phyloP scores from a whole-genome alignment of 1,139 yeast species.

The Taiozyma onychis region DNA sequence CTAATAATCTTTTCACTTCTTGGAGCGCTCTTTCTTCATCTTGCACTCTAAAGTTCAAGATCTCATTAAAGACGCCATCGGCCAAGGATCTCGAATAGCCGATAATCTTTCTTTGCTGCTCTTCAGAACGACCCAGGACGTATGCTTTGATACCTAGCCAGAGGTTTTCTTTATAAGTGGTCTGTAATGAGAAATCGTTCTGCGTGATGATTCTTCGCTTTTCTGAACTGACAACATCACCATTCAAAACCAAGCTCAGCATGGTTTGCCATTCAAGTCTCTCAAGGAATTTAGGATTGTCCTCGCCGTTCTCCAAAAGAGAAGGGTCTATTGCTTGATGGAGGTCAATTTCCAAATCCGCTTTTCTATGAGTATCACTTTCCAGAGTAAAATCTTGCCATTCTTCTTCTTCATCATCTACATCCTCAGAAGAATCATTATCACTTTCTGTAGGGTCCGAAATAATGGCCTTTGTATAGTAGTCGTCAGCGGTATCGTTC shows the following conservation, averaged over 20 bases:
- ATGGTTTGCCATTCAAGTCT: conserved; percentile 95
- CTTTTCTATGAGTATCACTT: conserved; percentile 9
- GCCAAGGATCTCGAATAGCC: conserved; percentile 67
- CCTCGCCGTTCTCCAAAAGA: conserved; percentile 17
- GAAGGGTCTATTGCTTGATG: conserved; percentile 15
- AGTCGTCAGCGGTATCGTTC: conserved; percentile 63
- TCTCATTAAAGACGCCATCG: conserved; percentile 68
- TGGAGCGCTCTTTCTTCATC: conserved; percentile 18
- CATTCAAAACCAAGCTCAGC: conserved; percentile 85
- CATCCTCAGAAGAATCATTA: conserved; percentile 22
- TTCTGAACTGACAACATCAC: conserved; percentile 90
- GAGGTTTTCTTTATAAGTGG: conserved; percentile 66
- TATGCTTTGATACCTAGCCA: conserved; percentile 76
- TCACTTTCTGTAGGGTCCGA: conserved; percentile 29
- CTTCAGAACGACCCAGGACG: conserved; percentile 73
- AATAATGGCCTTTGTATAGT: conserved; percentile 56
- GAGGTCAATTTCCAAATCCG: conserved; percentile 23
- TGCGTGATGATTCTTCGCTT: conserved; percentile 68
- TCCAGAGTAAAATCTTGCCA: conserved; percentile 7
- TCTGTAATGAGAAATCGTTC: conserved; percentile 41
- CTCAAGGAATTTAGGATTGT: conserved; percentile 65
- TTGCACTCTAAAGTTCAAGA: conserved; percentile 55
- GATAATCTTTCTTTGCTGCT: conserved; percentile 72
- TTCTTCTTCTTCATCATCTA: conserved; percentile 14
- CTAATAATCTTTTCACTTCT: conserved; percentile 54